Evolutionary conservation across 257 asterid species (phyloP).

Genomic region (Hygrophila difformis): DNA sequence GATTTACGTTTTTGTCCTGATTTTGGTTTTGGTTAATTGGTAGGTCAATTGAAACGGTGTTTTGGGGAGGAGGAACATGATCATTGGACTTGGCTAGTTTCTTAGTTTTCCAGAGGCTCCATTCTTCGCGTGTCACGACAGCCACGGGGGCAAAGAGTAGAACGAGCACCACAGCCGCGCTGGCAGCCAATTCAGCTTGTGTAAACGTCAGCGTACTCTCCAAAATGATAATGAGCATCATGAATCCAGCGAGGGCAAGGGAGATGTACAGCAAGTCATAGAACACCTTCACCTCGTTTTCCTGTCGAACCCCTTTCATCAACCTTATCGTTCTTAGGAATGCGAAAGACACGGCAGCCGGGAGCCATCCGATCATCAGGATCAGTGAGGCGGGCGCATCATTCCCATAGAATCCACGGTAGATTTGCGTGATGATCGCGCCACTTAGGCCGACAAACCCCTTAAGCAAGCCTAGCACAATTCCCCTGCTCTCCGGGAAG

Average conservation of each 20-base stretch:
- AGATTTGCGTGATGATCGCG: slow-evolving; percentile 54
- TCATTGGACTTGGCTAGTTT: not conserved
- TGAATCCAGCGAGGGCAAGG: not conserved
- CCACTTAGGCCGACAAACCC: no score
- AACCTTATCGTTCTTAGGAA: slow-evolving; percentile 35
- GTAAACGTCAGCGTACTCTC: not conserved
- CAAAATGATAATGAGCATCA: not conserved
- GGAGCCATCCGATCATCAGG: slow-evolving; percentile 51
- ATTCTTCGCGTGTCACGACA: not conserved
- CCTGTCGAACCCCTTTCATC: slow-evolving; percentile 15
- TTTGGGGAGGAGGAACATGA: no score
- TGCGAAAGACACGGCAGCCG: slow-evolving; percentile 38
- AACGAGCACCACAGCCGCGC: not conserved
- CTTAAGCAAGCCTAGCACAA: slow-evolving; percentile 38
- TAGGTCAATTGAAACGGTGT: no score
- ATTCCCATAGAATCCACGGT: slow-evolving; percentile 39
- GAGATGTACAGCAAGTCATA: slow-evolving; percentile 3
- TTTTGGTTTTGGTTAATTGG: no score
- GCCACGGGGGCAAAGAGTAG: slow-evolving; percentile 1
- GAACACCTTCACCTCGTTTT: slow-evolving; percentile 1
- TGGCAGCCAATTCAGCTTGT: not conserved
- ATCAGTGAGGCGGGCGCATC: slow-evolving; percentile 33
- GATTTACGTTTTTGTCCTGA: no score
- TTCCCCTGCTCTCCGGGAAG: no score
- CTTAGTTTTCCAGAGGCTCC: not conserved